phyloP scores from a whole-genome alignment of 148 eudicot genomes.

The Diospyros kaki region DNA sequence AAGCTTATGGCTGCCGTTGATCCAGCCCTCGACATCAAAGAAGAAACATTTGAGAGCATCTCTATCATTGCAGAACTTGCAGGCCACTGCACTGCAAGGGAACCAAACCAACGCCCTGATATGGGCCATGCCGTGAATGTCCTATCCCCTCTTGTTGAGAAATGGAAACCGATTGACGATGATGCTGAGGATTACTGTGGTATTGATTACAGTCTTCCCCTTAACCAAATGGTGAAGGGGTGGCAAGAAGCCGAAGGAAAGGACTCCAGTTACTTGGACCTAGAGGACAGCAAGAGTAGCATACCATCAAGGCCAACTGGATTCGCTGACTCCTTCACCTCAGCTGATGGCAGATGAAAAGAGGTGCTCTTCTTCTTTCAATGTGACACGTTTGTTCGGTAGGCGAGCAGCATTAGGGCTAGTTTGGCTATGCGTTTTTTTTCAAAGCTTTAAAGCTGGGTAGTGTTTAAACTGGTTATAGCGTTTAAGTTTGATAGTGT shows the following conservation, averaged over 20 bases:
- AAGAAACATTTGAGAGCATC: slow-evolving; percentile 59
- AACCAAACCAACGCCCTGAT: slow-evolving; percentile 84
- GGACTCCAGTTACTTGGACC: slow-evolving; percentile 58
- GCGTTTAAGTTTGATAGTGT: too few relatives aligned
- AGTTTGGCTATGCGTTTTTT: too few relatives aligned
- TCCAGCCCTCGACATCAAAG: slow-evolving; percentile 55
- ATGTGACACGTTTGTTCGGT: slow-evolving; percentile 7
- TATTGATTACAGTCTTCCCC: slow-evolving; percentile 87
- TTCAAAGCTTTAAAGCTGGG: too few relatives aligned
- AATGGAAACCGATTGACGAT: slow-evolving; percentile 84
- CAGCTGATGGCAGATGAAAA: slow-evolving; percentile 75
- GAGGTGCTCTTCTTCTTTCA: slow-evolving; percentile 1
- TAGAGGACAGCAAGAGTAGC: slow-evolving; percentile 80
- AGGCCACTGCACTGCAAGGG: slow-evolving; percentile 91
- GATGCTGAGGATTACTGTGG: slow-evolving; percentile 81
- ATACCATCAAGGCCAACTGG: slow-evolving; percentile 95
- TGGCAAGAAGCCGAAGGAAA: slow-evolving; percentile 94
- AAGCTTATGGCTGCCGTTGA: slow-evolving; percentile 66
- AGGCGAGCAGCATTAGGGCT: slow-evolving; percentile 27
- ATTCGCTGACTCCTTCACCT: slow-evolving; percentile 90
- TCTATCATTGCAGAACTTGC: slow-evolving; percentile 68
- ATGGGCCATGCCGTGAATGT: slow-evolving; percentile 94
- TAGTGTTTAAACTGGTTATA: too few relatives aligned
- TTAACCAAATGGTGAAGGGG: slow-evolving; percentile 88
- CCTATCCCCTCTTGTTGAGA: slow-evolving; percentile 74